Percentiles rank a stretch among this genome's conserved stretches.
Evolutionary conservation across 1,139 yeast species (phyloP).

Genomic region (Geotrichum aggregatum): DNA sequence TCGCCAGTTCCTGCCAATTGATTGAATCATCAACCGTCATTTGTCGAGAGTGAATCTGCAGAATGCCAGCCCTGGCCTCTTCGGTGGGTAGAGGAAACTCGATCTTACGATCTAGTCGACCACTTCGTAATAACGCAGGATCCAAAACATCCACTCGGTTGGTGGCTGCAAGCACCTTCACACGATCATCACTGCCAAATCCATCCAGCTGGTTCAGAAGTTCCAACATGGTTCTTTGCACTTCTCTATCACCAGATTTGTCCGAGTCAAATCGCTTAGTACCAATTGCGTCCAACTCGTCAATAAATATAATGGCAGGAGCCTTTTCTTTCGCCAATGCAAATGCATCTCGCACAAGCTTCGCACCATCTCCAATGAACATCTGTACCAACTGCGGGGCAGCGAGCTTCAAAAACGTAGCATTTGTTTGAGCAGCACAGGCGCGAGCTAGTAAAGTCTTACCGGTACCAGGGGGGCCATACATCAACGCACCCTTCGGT

Average conservation of each 20-base stretch:
- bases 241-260: conserved; percentile 96
- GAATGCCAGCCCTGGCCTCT: conserved; percentile 91
- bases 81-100: conserved; percentile 86
- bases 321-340: conserved; percentile 97
- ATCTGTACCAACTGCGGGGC: conserved; percentile 96
- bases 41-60: conserved; percentile 88
- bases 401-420: conserved; percentile 91
- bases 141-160: conserved; percentile 92
- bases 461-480: conserved; percentile 99
- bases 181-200: conserved; percentile 96
- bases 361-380: conserved; percentile 96
- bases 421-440: conserved; percentile 95
- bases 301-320: conserved; percentile 95
- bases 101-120: conserved; percentile 96
- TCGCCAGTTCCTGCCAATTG: conserved; percentile 81
- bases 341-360: conserved; percentile 89
- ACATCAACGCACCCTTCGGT: conserved; percentile 95
- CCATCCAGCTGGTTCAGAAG: conserved; percentile 95
- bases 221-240: conserved; percentile 98
- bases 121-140: conserved; percentile 97
- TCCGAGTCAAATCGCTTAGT: conserved; percentile 94
- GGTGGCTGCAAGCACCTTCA: conserved; percentile 98
- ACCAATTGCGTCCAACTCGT: conserved; percentile 98
- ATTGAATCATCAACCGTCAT: conserved; percentile 92
- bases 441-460: conserved; percentile 96